phyloP scores from a whole-genome alignment of 2,329 filamentous ascomycete genomes.

The Arthrobotrys pseudoclavata region DNA sequence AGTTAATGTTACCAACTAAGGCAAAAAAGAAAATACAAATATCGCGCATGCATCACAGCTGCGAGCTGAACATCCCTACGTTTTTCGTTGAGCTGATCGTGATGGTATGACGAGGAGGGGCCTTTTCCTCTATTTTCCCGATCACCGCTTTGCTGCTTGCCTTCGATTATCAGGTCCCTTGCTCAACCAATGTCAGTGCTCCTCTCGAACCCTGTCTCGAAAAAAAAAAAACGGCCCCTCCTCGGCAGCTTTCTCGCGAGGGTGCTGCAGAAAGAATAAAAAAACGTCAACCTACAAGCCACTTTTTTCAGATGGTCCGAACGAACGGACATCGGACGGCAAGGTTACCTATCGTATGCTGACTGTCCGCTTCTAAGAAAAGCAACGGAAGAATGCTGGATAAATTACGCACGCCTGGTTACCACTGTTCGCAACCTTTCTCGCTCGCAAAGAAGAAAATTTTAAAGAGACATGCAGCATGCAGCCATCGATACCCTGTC shows the following conservation, averaged over 20 bases:
- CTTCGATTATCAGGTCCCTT: constrained; percentile 20
- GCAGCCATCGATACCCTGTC: constrained; percentile 40
- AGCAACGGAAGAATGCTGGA: constrained; percentile 60
- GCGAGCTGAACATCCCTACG: constrained; percentile 55
- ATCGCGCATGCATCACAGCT: constrained; percentile 42
- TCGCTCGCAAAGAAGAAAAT: constrained; percentile 53
- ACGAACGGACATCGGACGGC: constrained; percentile 29
- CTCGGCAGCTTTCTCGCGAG: constrained; percentile 23
- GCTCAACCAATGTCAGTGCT: constrained; percentile 22
- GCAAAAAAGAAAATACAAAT: constrained; percentile 51
- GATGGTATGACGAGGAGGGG: constrained; percentile 53
- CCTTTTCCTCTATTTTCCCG: constrained; percentile 23
- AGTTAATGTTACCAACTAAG: background rate
- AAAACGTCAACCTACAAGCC: constrained; percentile 37
- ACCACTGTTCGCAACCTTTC: constrained; percentile 12
- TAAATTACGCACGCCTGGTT: constrained; percentile 58
- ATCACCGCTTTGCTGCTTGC: constrained; percentile 13
- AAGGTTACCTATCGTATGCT: constrained; percentile 30
- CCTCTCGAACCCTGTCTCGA: constrained; percentile 18
- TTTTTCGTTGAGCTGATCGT: constrained; percentile 59
- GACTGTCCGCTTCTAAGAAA: constrained; percentile 53
- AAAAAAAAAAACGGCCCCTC: constrained; percentile 12
- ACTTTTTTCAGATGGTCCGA: constrained; percentile 27
- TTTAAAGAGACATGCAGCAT: constrained; percentile 59
- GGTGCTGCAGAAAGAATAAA: constrained; percentile 12